A percentile compares a stretch with the other conserved stretches of the same genome.
Conservation (phyloP, 805 yeast genomes). For the Cyberlindnera maritima region DNA sequence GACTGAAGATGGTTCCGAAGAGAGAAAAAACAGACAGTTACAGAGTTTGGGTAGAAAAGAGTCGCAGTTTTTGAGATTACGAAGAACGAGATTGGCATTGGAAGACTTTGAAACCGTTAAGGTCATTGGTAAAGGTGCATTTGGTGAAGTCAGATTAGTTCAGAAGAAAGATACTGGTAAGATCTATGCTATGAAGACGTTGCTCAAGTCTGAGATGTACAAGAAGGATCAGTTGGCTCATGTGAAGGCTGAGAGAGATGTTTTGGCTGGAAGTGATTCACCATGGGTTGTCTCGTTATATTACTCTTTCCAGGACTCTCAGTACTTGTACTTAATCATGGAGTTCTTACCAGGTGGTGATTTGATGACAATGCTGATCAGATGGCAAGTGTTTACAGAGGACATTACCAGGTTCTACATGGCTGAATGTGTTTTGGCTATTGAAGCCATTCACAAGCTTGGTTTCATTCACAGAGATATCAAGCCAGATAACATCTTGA, state of each 20-base stretch:
- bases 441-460: constrained; percentile 88
- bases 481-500: constrained; percentile 92
- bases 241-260: constrained; percentile 94
- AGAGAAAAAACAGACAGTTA: constrained; percentile 74
- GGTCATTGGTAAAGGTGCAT: constrained; percentile 99
- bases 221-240: constrained; percentile 94
- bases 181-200: constrained; percentile 89
- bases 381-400: constrained; percentile 89
- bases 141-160: constrained; percentile 95
- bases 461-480: constrained; percentile 98
- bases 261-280: constrained; percentile 87
- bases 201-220: constrained; percentile 79
- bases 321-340: constrained; percentile 92
- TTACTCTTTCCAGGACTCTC: constrained; percentile 93
- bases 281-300: constrained; percentile 94
- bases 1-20: constrained; percentile 60
- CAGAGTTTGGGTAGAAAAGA: constrained; percentile 84
- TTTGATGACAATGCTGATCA: constrained; percentile 87
- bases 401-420: constrained; percentile 95
- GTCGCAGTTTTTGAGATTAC: constrained; percentile 79
- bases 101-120: constrained; percentile 96
- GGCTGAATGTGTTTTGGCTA: constrained; percentile 94
- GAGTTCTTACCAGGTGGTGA: constrained; percentile 99
- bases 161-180: constrained; percentile 92
- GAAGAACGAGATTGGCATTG: constrained; percentile 87